A percentile compares a stretch with the other conserved stretches of the same genome.
Evolutionary conservation across 768 basidiomycete species (phyloP).

Genomic region (Lactarius trivialis): DNA sequence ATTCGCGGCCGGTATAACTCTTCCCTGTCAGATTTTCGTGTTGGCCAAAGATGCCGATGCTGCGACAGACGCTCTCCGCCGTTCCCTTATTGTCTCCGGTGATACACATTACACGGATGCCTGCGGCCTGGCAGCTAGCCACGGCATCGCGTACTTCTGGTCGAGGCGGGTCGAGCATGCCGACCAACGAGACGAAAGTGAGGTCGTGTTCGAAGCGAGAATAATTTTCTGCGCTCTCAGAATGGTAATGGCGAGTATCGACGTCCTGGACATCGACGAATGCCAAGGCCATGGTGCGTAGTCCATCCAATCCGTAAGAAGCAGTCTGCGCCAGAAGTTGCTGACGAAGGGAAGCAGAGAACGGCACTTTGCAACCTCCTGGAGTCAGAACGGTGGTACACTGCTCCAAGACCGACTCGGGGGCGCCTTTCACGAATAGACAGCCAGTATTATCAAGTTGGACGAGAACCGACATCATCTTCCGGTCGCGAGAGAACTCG

Average conservation of each 20-base stretch:
- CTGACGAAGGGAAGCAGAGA: constrained; percentile 56
- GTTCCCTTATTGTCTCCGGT: constrained; percentile 98
- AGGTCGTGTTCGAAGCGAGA: constrained; percentile 85
- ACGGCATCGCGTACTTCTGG: constrained; percentile 87
- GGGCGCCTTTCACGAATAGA: constrained; percentile 92
- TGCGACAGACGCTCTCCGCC: constrained; percentile 93
- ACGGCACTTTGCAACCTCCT: constrained; percentile 53
- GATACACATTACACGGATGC: constrained; percentile 94
- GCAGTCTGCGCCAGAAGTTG: constrained; percentile 59
- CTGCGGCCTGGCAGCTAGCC: constrained; percentile 85
- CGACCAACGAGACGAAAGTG: constrained; percentile 91
- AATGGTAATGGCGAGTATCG: constrained; percentile 75
- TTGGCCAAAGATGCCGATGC: constrained; percentile 88
- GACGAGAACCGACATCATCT: constrained; percentile 98
- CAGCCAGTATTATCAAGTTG: constrained; percentile 60
- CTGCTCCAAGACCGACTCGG: constrained; percentile 88
- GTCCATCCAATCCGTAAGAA: constrained; percentile 71
- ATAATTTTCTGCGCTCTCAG: constrained; percentile 75
- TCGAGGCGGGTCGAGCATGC: constrained; percentile 96
- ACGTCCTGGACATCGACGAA: constrained; percentile 73
- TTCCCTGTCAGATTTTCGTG: constrained; percentile 89
- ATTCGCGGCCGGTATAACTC: constrained; percentile 90
- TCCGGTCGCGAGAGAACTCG: constrained; percentile 96
- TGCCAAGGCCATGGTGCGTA: constrained; percentile 89
- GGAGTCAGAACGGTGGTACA: constrained; percentile 65